phyloP scores from a whole-genome alignment of 106 monocot genomes.

The Allium cepa region DNA sequence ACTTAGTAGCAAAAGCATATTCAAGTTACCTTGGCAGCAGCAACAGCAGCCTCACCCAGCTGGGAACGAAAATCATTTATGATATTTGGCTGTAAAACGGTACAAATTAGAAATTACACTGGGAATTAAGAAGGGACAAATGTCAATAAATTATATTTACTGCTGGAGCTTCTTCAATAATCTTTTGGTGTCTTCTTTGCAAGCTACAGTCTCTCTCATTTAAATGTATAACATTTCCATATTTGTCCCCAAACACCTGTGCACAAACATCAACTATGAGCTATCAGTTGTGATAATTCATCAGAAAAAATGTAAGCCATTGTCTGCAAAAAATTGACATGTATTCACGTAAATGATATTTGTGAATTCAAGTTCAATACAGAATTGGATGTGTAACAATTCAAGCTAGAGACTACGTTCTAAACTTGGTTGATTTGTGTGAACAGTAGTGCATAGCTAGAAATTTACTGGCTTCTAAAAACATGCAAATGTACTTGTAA shows the following conservation, averaged over 20 bases:
- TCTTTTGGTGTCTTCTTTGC: conserved; percentile 99
- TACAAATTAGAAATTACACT: conserved; percentile 25
- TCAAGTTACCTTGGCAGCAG: conserved; percentile 87
- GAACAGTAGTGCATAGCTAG: no score
- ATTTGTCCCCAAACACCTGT: conserved; percentile 96
- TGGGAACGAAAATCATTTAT: conserved; percentile 71
- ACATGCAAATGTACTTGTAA: no score
- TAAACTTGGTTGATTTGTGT: not conserved
- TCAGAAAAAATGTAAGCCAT: no score
- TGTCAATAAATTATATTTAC: conserved; percentile 32
- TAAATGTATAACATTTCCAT: conserved; percentile 87
- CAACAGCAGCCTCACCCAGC: conserved; percentile 93
- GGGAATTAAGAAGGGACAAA: not conserved
- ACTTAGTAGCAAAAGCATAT: not conserved
- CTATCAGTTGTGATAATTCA: no score
- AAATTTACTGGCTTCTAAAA: no score
- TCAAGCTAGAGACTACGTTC: not conserved
- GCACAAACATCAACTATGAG: no score
- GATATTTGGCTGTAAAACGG: conserved; percentile 81
- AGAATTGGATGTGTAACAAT: not conserved
- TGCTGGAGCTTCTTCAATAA: conserved; percentile 99
- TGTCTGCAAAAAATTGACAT: not conserved
- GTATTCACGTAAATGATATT: no score
- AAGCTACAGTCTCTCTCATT: conserved; percentile 98
- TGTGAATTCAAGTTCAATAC: no score